A percentile compares a stretch with the other conserved stretches of the same genome.
Conservation (phyloP, 176 grass and related monocot species). For the Phragmites australis region DNA sequence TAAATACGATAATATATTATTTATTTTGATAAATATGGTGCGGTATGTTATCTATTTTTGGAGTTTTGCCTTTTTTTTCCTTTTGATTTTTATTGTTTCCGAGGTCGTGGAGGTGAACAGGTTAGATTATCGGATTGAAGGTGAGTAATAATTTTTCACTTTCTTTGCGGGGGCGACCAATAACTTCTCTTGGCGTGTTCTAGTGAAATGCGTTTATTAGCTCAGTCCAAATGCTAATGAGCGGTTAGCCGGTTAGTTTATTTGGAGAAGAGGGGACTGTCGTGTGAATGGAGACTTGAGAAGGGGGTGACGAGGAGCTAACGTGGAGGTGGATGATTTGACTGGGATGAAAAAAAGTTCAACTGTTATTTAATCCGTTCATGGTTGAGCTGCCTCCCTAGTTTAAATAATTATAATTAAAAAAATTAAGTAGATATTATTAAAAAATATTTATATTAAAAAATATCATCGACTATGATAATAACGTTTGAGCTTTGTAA, state of each 20-base stretch:
- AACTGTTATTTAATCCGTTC: neutral
- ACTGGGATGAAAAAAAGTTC: neutral
- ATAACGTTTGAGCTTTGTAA: too few relatives aligned
- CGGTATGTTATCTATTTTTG: too few relatives aligned
- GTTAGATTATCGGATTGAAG: slow-evolving; percentile 14
- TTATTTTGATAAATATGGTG: too few relatives aligned
- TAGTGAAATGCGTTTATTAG: neutral
- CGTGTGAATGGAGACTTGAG: slow-evolving; percentile 9
- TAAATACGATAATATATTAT: too few relatives aligned
- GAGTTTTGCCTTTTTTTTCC: too few relatives aligned
- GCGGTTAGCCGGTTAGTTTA: neutral
- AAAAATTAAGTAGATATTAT: too few relatives aligned
- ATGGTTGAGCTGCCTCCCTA: neutral
- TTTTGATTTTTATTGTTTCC: slow-evolving; percentile 19
- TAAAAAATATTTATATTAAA: too few relatives aligned
- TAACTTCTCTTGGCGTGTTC: neutral
- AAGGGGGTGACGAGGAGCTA: neutral
- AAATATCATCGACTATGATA: too few relatives aligned
- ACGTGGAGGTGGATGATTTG: slow-evolving; percentile 31
- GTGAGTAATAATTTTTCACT: neutral
- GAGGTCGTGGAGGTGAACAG: slow-evolving; percentile 22
- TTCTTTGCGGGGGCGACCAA: neutral
- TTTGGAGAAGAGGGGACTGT: neutral
- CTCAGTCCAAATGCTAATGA: neutral
- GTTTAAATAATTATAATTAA: neutral